A percentile compares a stretch with the other conserved stretches of the same genome.
Evolutionary conservation across 1,284 basidiomycete species (phyloP).

Genomic region (Pisolithus thermaeus): DNA sequence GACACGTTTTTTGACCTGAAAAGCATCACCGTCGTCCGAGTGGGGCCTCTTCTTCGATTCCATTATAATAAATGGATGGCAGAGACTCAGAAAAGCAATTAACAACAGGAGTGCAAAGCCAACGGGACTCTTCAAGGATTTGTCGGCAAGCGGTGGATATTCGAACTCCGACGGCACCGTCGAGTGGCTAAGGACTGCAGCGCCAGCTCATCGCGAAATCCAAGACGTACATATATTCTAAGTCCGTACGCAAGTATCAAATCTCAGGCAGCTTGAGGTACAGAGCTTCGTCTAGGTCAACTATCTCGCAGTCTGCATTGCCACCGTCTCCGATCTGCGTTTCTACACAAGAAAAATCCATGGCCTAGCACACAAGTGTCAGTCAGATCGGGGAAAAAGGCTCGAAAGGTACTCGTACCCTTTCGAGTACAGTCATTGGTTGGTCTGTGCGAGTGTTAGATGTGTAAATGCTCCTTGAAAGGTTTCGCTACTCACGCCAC

Average conservation of each 20-base stretch:
- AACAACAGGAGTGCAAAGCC: conserved; percentile 5
- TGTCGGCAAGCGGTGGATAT: conserved; percentile 3
- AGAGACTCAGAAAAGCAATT: conserved; percentile 8
- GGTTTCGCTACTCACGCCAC: conserved; percentile 70
- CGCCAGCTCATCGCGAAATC: too few species aligned
- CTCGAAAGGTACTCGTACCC: conserved; percentile 37
- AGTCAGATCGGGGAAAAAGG: conserved; percentile 3
- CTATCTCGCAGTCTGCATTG: conserved; percentile 70
- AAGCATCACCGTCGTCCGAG: conserved; percentile 47
- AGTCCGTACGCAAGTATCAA: background rate
- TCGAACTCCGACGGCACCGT: background rate
- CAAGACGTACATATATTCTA: too few species aligned
- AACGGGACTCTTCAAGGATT: conserved; percentile 9
- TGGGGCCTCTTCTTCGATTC: conserved; percentile 62
- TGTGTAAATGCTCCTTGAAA: background rate
- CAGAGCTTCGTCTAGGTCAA: conserved; percentile 45
- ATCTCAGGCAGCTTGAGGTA: conserved; percentile 31
- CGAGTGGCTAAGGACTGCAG: too few species aligned
- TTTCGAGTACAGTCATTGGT: conserved; percentile 75
- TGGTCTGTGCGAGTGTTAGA: conserved; percentile 53
- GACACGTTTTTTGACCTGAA: conserved; percentile 61
- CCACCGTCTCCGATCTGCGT: conserved; percentile 78
- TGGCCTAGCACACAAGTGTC: conserved; percentile 37
- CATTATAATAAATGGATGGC: conserved; percentile 32
- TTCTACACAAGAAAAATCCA: conserved; percentile 81